phyloP scores from a whole-genome alignment of 164 flowering plant species.

The Euptelea pleiosperma region DNA sequence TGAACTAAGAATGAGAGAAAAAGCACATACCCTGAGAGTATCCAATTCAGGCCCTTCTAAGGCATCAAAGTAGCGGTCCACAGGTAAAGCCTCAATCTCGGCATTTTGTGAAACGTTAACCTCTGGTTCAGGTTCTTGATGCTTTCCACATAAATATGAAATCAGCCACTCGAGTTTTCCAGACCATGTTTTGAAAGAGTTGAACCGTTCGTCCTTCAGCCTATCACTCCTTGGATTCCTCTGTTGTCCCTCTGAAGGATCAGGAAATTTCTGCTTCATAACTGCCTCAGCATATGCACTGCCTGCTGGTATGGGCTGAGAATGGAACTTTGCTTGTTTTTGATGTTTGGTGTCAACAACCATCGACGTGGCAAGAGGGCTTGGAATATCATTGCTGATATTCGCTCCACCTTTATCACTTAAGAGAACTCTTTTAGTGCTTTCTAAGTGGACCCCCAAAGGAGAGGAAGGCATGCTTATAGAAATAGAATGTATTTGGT shows the following conservation, averaged over 20 bases:
- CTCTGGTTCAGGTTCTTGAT: conserved; percentile 19
- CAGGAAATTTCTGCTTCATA: neutral
- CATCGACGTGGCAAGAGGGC: conserved; percentile 5
- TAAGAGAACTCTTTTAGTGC: conserved; percentile 27
- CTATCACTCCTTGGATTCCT: conserved; percentile 23
- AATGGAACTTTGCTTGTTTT: conserved; percentile 30
- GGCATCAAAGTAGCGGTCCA: conserved; percentile 66
- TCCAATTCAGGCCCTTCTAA: conserved; percentile 79
- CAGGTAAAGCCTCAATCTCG: conserved; percentile 42
- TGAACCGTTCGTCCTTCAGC: conserved; percentile 42
- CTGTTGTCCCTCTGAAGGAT: neutral
- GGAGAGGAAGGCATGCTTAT: conserved; percentile 69
- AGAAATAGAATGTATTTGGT: conserved; percentile 11
- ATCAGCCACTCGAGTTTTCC: conserved; percentile 61
- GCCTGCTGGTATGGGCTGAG: conserved; percentile 51
- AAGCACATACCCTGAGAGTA: conserved; percentile 61
- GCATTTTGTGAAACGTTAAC: conserved; percentile 6
- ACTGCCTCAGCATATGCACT: conserved; percentile 15
- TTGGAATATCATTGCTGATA: conserved; percentile 4
- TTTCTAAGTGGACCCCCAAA: conserved; percentile 4
- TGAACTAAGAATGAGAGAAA: too few relatives aligned
- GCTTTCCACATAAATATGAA: conserved; percentile 43
- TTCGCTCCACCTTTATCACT: conserved; percentile 12
- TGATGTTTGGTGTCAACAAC: conserved; percentile 2
- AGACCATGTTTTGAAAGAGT: conserved; percentile 74